Evolutionary conservation across 2,329 filamentous ascomycete genomes (phyloP).

Genomic region (Fusarium torulosum): DNA sequence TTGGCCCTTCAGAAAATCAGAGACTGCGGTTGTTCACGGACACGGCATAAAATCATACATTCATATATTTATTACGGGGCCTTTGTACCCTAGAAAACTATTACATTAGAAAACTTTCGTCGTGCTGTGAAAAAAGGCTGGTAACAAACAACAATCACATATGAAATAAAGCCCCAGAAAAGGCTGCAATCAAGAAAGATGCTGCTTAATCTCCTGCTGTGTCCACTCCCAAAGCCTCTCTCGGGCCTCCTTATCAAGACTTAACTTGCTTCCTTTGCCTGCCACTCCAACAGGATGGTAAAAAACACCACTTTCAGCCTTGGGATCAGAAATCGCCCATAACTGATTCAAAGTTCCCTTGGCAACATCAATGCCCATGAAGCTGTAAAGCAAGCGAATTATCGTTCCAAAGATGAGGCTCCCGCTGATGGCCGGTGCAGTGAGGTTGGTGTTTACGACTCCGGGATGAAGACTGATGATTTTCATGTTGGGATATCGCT

Average conservation of each 20-base stretch:
- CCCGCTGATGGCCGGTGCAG: background rate
- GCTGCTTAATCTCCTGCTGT: constrained; percentile 8
- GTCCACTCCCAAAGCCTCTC: constrained; percentile 24
- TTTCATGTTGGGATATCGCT: constrained; percentile 3
- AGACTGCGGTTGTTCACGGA: too few species aligned
- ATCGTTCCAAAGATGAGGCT: constrained; percentile 4
- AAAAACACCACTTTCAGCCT: constrained; percentile 6
- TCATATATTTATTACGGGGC: too few species aligned
- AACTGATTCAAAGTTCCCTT: constrained; percentile 4
- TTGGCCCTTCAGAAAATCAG: too few species aligned
- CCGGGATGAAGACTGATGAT: constrained; percentile 7
- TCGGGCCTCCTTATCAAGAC: background rate
- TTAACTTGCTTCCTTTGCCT: constrained; percentile 15
- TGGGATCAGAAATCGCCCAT: constrained; percentile 1
- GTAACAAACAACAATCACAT: background rate
- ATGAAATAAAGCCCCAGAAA: too few species aligned
- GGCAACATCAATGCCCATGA: background rate
- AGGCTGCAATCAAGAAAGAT: background rate
- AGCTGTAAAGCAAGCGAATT: accelerated
- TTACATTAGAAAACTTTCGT: too few species aligned
- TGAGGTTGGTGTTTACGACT: background rate
- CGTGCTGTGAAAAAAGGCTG: too few species aligned
- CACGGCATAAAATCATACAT: too few species aligned
- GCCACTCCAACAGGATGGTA: constrained; percentile 14
- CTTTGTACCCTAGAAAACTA: too few species aligned